A percentile compares a stretch with the other conserved stretches of the same genome.
Evolutionary conservation across 176 grass and related monocot species (phyloP).

Genomic region (Canna indica): DNA sequence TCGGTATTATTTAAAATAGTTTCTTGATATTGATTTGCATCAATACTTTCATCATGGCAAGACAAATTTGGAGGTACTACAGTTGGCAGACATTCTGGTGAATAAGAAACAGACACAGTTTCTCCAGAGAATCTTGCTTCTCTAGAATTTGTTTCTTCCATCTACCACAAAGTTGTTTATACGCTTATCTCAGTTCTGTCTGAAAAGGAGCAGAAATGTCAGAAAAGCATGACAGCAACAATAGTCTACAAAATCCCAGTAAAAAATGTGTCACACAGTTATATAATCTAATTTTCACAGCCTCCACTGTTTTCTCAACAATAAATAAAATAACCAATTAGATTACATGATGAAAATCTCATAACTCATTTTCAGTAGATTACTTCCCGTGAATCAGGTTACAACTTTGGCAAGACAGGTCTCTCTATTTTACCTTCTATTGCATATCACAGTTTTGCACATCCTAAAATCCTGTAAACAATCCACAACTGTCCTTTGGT

Average conservation of each 20-base stretch:
- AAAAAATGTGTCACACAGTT: background rate
- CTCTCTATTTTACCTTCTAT: no score
- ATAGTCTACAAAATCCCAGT: background rate
- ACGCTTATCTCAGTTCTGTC: background rate
- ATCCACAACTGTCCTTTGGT: no score
- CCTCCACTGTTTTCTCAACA: background rate
- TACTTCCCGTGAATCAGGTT: no score
- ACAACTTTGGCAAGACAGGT: no score
- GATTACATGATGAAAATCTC: background rate
- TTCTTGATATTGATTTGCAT: conserved; percentile 13
- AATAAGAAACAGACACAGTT: conserved; percentile 18
- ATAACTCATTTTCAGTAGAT: no score
- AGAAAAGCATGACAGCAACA: no score
- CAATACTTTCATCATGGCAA: conserved; percentile 24
- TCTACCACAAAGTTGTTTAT: conserved; percentile 10
- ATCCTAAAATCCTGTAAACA: no score
- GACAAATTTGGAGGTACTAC: conserved; percentile 8
- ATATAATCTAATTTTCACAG: background rate
- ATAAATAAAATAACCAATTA: background rate
- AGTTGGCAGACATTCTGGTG: conserved; percentile 25
- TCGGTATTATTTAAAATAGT: background rate
- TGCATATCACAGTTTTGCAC: no score
- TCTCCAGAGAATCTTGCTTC: conserved; percentile 16
- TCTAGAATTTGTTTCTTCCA: conserved; percentile 29
- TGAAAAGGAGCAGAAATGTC: no score